These are phyloP conservation scores for Suillus bovinus DNA, from an alignment of 768 basidiomycete species.

Conservation along the genomic window DNA sequence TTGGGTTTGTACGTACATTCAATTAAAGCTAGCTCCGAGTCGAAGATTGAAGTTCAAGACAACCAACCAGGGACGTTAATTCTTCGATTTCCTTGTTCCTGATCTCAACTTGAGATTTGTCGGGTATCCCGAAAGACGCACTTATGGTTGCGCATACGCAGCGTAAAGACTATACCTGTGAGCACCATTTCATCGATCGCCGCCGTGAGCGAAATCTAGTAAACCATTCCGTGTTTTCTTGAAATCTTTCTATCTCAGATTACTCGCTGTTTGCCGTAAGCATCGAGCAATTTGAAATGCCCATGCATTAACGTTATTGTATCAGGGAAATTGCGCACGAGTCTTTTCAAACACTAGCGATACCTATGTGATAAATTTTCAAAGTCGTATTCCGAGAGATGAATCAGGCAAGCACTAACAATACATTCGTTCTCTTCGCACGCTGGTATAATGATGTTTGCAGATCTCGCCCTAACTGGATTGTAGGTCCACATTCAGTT, in stretches of 20 bases:
- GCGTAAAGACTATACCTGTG: neutral
- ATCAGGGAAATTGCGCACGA: neutral
- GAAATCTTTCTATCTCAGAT: no score
- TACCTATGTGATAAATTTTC: neutral
- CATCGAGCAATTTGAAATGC: neutral
- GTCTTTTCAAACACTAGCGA: no score
- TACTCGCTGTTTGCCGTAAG: neutral
- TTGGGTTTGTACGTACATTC: neutral
- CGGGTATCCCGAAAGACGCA: neutral
- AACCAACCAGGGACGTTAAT: conserved; percentile 3
- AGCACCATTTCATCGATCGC: neutral
- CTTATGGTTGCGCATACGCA: neutral
- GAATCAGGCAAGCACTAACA: neutral
- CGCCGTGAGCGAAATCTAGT: neutral
- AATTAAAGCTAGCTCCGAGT: neutral
- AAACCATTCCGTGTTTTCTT: neutral
- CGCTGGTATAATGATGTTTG: neutral
- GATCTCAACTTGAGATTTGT: neutral
- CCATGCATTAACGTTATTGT: neutral
- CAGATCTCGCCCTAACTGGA: neutral
- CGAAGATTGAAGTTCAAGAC: neutral
- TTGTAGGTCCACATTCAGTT: neutral
- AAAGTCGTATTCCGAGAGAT: neutral
- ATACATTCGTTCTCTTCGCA: neutral
- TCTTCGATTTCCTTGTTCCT: neutral